Base-by-base conservation (phyloP, 139 green algal species). In the Spirogloea muscicola region DNA sequence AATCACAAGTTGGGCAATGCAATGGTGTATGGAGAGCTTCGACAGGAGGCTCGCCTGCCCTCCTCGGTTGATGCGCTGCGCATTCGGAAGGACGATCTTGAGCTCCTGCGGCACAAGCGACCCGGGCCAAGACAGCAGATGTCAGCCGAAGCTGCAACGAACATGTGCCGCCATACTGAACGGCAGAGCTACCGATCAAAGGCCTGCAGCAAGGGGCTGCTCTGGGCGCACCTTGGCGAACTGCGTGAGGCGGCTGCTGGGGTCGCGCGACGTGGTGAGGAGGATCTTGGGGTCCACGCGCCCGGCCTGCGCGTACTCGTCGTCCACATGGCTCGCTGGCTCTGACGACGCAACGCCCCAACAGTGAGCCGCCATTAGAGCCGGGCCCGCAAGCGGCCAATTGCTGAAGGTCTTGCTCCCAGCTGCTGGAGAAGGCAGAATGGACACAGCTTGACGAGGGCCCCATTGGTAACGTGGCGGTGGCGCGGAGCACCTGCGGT, bases 191-290 rank as follows among this genome's bases (percentile, higher is more conserved):
- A n/a, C n/a, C n/a, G n/a, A n/a, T n/a, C n/a, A n/a, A n/a, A n/a
- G n/a, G n/a, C n/a, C n/a, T n/a, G n/a, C n/a, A n/a, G n/a, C n/a
- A n/a, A n/a, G n/a, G n/a, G n/a, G 59, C 86, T 16, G 33, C n/a
- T n/a, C n/a, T n/a, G n/a, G n/a, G n/a, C n/a, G 10, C 66, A 73
- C 73, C 86, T 99, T 99, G 34, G 90, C 90, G 83, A 99, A 98
- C 68, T 96, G 89, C 29, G 84, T 85, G 13, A 99, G 86, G 33
- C 91, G 80, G 55, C 72, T 90, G 80, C 84, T 93, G 58, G 95
- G 93, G 78, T 98, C 91, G 1, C 95, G 69, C 9, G 84, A 93
- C 21, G 95, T 99, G 29, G 95, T 99, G 51, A 99, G 65, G 9
- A 98, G 84, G 0, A 93, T 82, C 78, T 95, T 96, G 18, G 95